These are phyloP conservation scores for Trichosanthes cucumerina DNA, from an alignment of 306 rosid genomes.

Conservation along the genomic window DNA sequence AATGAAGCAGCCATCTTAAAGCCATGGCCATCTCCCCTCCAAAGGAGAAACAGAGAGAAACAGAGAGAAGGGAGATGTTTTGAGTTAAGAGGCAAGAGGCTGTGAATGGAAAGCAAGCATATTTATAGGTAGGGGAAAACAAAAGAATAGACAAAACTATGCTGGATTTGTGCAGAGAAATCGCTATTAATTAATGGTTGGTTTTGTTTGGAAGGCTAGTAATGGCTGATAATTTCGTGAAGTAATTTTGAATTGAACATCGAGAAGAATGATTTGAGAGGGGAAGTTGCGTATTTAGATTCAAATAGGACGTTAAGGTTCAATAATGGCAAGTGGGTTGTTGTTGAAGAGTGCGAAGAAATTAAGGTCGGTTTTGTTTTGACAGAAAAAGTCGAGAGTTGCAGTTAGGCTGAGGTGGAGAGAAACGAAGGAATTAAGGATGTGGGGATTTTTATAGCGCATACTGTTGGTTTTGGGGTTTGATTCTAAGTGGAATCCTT, in stretches of 20 bases:
- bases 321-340: neutral
- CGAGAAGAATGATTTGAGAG: neutral
- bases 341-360: neutral
- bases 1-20: constrained; percentile 36
- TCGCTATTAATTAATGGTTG: neutral
- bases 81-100: neutral
- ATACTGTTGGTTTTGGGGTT: neutral
- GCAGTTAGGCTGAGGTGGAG: neutral
- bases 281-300: neutral
- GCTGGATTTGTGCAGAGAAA: constrained; percentile 12
- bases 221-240: neutral
- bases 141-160: neutral
- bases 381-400: neutral
- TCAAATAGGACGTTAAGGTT: neutral
- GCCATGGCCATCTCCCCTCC: constrained; percentile 19
- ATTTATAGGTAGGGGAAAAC: constrained; percentile 11
- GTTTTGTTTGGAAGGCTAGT: constrained; percentile 2
- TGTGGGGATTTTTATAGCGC: neutral
- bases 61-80: neutral
- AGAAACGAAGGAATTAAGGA: neutral
- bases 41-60: constrained; percentile 1
- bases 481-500: neutral
- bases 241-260: neutral
- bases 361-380: neutral
- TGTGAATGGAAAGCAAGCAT: neutral